Conservation (phyloP, 768 basidiomycete genomes). For the Pulveroboletus sp. region DNA sequence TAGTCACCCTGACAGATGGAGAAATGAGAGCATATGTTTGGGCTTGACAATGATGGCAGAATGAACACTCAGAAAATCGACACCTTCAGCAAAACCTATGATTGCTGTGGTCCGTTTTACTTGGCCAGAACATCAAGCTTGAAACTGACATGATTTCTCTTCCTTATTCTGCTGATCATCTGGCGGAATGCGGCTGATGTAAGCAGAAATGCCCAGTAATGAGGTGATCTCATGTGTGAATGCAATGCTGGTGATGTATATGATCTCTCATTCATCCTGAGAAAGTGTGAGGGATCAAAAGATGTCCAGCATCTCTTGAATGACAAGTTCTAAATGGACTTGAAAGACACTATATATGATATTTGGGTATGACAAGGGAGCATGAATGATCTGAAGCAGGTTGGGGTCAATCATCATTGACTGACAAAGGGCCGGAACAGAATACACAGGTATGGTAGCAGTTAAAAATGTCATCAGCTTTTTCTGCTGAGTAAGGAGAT, state of each 20-base stretch:
- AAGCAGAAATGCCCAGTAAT: not conserved
- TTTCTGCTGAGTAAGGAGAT: not conserved
- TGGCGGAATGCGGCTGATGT: slow-evolving; percentile 2
- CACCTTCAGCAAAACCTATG: slow-evolving; percentile 6
- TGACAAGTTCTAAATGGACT: too few relatives aligned
- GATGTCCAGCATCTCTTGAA: too few relatives aligned
- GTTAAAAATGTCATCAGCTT: slow-evolving; percentile 13
- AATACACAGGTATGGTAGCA: slow-evolving; percentile 3
- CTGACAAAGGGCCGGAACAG: not conserved
- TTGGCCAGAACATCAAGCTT: not conserved
- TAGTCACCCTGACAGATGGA: slow-evolving; percentile 14
- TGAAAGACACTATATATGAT: not conserved
- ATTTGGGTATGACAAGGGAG: not conserved
- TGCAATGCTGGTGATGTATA: slow-evolving; percentile 3
- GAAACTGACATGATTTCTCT: not conserved
- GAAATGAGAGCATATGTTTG: slow-evolving; percentile 5
- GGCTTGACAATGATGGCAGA: not conserved
- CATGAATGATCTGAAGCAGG: not conserved
- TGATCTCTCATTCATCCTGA: not conserved
- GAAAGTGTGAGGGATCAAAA: too few relatives aligned
- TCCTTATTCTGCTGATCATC: not conserved
- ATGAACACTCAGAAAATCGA: not conserved
- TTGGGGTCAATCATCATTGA: not conserved
- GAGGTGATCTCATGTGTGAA: not conserved
- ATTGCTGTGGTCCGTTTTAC: not conserved